phyloP scores from a whole-genome alignment of 768 basidiomycete species.

The Suillus occidentalis region DNA sequence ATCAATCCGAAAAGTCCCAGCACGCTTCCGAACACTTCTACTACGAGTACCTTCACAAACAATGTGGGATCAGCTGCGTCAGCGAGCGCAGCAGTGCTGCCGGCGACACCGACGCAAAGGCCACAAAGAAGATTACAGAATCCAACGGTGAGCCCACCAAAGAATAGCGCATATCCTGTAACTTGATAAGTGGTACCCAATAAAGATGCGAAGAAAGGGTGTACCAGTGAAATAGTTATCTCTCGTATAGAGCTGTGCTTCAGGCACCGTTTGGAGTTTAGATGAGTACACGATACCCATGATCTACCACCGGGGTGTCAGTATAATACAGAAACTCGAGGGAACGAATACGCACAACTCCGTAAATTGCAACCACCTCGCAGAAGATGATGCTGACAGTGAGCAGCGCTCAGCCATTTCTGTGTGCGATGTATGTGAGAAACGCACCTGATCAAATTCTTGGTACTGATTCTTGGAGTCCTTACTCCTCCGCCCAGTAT shows the following conservation, averaged over 20 bases:
- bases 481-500: conserved; percentile 96
- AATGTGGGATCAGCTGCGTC: conserved; percentile 94
- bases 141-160: conserved; percentile 95
- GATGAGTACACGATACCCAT: conserved; percentile 96
- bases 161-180: conserved; percentile 89
- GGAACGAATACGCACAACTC: conserved; percentile 60
- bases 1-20: conserved; percentile 94
- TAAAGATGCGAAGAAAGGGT: conserved; percentile 8
- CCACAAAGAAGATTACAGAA: conserved; percentile 94
- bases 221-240: conserved; percentile 92
- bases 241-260: conserved; percentile 71
- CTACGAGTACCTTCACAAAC: conserved; percentile 95
- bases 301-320: conserved; percentile 49
- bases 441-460: conserved; percentile 92
- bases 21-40: conserved; percentile 92
- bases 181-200: not conserved
- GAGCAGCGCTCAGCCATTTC: not conserved
- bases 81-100: conserved; percentile 91
- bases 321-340: not conserved
- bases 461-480: conserved; percentile 90
- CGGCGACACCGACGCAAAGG: conserved; percentile 90
- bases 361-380: conserved; percentile 99
- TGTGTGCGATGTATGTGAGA: not conserved
- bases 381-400: conserved; percentile 90
- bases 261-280: conserved; percentile 64